These are phyloP conservation scores for Rubia peregrina DNA, from an alignment of 305 asterid species.

Conservation along the genomic window DNA sequence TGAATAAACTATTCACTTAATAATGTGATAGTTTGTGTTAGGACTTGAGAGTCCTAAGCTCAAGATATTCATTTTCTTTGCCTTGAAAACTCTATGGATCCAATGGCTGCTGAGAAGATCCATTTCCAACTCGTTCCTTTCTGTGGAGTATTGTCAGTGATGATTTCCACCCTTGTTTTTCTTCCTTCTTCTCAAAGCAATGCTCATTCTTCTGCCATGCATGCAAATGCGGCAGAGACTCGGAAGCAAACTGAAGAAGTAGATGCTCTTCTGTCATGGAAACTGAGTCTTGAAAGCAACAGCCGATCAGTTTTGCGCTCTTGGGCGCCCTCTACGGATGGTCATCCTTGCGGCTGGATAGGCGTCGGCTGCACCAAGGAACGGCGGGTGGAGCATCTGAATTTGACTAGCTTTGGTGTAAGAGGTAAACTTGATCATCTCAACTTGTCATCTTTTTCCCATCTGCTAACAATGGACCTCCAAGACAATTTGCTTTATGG, in stretches of 20 bases:
- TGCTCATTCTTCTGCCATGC: background rate
- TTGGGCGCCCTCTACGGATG: slow-evolving; percentile 15
- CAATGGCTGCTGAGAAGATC: background rate
- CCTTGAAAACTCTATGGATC: background rate
- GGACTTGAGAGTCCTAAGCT: background rate
- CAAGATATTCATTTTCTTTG: background rate
- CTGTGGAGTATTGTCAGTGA: background rate
- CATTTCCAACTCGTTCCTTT: background rate
- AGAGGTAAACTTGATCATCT: slow-evolving; percentile 25
- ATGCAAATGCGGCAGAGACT: slow-evolving; percentile 11
- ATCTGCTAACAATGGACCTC: slow-evolving; percentile 14
- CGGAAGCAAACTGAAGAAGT: background rate
- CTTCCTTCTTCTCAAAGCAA: background rate
- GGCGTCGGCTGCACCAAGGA: slow-evolving; percentile 24
- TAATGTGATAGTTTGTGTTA: no score
- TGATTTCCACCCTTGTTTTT: background rate
- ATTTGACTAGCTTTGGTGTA: slow-evolving; percentile 22
- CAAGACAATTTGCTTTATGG: slow-evolving; percentile 20
- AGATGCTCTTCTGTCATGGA: slow-evolving; percentile 25
- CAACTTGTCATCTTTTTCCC: slow-evolving; percentile 22
- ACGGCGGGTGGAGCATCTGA: slow-evolving; percentile 16
- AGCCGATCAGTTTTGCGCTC: slow-evolving; percentile 19
- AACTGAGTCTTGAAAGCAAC: slow-evolving; percentile 23
- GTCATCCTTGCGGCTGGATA: slow-evolving; percentile 21
- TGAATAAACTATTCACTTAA: no score